Base-by-base conservation (phyloP, 352 stramenopile species). In the Pythium rishiriense region DNA sequence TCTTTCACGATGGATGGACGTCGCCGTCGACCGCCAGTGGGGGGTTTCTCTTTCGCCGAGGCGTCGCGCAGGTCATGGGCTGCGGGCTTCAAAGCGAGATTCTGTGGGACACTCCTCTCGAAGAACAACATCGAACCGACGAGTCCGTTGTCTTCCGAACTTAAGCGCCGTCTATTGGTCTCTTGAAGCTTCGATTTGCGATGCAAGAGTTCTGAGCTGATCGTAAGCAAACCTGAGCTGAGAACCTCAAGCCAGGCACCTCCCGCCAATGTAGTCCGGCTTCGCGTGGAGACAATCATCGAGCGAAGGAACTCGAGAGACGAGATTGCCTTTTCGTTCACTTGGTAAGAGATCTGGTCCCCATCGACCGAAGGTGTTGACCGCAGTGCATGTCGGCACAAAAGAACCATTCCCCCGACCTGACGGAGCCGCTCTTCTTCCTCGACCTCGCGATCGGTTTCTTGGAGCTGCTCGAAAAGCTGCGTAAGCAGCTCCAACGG, bases 1-100 rank as follows among this genome's bases (percentile, higher is more conserved):
- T 92, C 81, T 62, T 86, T 90, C 45, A 83, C 76, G 6, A 78
- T 70, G 12, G 77, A 89, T 41, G 83, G 69, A 8, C 79, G 72
- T 3, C 80, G 72, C 2, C 75, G n/a, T n/a, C n/a, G 76, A 29
- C 74, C 74, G 21, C 35, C 45, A 0, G 49, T 42, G 21, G 41
- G 24, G 11, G 19, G 39, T n/a, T 60, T 55, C 11, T 65, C 58
- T 33, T 62, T 48, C 4, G 10, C 28, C 0, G 49, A 26, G 17
- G 25, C 17, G 29, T 64, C 63, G 37, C 45, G 26, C 4, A 15
- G 3, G 3, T 52, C 48, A 3, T 12, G 24, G n/a, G 12, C 3
- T 7, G 22, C 9, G 15, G 43, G 33, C 6, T 39, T 37, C 22
- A 66, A 19, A 4, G 45, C 43, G 11, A 70, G 22, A 19, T 28